These are phyloP conservation scores for Russula ochroleuca DNA, from an alignment of 768 basidiomycete species.

Conservation along the genomic window DNA sequence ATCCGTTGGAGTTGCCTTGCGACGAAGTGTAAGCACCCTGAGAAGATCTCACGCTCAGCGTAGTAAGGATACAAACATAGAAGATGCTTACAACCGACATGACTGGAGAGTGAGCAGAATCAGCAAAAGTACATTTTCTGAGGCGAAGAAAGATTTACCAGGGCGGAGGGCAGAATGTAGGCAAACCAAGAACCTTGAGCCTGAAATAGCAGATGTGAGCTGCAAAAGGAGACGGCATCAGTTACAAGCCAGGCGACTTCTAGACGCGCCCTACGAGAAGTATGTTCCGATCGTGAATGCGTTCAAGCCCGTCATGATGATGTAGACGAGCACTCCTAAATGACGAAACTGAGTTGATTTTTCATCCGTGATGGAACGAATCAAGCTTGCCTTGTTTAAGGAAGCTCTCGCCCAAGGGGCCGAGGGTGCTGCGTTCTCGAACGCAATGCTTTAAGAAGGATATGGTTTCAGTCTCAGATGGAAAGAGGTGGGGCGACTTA, in stretches of 20 bases:
- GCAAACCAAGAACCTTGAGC: conserved; percentile 26
- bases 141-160: conserved; percentile 14
- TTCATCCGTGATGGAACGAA: background rate
- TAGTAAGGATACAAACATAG: background rate
- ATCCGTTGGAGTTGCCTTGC: conserved; percentile 22
- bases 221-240: conserved; percentile 1
- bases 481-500: background rate
- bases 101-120: conserved; percentile 9
- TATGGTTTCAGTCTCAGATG: background rate
- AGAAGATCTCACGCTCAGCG: background rate
- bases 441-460: conserved; percentile 19
- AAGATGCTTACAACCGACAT: conserved; percentile 20
- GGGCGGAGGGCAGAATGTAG: conserved; percentile 20
- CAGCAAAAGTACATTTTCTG: background rate
- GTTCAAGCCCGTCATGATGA: conserved; percentile 24
- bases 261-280: conserved; percentile 10
- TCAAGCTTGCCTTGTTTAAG: conserved; percentile 23
- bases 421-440: conserved; percentile 12
- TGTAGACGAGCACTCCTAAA: conserved; percentile 24
- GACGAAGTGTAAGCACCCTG: conserved; percentile 26
- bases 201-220: conserved; percentile 7
- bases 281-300: conserved; percentile 25
- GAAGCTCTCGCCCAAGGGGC: conserved; percentile 21
- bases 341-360: background rate
- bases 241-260: background rate